Conservation (phyloP, 2,329 filamentous ascomycete genomes). For the Westerdykella ornata region DNA sequence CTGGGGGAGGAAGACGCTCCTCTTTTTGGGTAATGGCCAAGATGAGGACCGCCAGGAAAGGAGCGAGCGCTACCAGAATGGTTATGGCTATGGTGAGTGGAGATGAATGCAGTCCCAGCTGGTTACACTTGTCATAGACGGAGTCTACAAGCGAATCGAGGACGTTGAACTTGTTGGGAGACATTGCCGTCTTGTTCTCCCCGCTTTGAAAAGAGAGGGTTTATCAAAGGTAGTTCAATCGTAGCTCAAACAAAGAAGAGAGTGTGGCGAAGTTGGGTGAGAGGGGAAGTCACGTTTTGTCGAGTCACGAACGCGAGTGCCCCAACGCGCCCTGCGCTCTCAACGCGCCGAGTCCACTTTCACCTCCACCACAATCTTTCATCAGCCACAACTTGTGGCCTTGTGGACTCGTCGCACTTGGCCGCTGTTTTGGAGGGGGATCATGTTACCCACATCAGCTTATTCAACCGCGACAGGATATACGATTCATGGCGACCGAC, state of each 20-base stretch:
- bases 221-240: background rate
- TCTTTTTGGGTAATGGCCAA: constrained; percentile 22
- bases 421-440: too few species aligned
- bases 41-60: constrained; percentile 16
- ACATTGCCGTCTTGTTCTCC: background rate
- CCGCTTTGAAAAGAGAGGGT: background rate
- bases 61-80: constrained; percentile 9
- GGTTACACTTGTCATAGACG: constrained; percentile 7
- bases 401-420: too few species aligned
- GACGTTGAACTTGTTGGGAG: constrained; percentile 7
- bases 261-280: background rate
- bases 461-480: too few species aligned
- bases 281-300: constrained; percentile 2
- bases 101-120: constrained; percentile 12
- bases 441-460: too few species aligned
- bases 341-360: background rate
- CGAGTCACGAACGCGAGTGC: background rate
- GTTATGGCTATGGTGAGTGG: constrained; percentile 8
- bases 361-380: background rate
- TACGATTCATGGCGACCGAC: constrained; percentile 23
- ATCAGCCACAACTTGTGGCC: background rate
- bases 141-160: constrained; percentile 13
- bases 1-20: constrained; percentile 19
- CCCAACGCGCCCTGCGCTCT: background rate
- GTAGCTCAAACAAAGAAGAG: background rate